A percentile compares a stretch with the other conserved stretches of the same genome.
phyloP scores from a whole-genome alignment of 225 moss, liverwort and hornwort genomes.

The Antitrichia curtipendula region DNA sequence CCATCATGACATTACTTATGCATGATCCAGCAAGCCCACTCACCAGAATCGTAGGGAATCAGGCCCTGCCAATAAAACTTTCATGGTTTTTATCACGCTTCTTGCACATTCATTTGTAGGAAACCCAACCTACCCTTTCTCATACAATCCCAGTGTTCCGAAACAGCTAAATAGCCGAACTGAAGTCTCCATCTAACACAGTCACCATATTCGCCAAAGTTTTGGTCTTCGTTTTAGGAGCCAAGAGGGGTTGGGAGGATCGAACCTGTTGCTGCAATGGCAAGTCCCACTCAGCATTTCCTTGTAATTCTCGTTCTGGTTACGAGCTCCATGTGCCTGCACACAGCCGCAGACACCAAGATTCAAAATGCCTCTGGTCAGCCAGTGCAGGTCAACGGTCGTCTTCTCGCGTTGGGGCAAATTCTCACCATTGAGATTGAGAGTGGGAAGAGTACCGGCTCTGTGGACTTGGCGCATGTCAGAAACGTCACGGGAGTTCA shows the following conservation, averaged over 20 bases:
- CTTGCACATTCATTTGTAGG: background rate
- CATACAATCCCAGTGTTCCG: background rate
- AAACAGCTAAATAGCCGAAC: background rate
- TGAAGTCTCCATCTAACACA: background rate
- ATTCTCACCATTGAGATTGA: background rate
- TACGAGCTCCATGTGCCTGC: background rate
- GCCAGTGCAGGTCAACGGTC: slow-evolving; percentile 1
- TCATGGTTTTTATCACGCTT: background rate
- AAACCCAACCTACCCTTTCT: background rate
- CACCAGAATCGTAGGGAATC: background rate
- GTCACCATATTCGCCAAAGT: background rate
- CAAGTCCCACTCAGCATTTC: background rate
- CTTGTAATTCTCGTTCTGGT: background rate
- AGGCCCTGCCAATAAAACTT: background rate
- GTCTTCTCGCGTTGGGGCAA: background rate
- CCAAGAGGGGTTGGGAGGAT: background rate
- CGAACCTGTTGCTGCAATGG: background rate
- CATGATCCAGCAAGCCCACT: background rate
- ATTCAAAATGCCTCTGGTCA: slow-evolving; percentile 19
- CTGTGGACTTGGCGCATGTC: background rate
- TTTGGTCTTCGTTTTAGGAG: background rate
- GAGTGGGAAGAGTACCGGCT: slow-evolving; percentile 2
- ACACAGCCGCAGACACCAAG: slow-evolving; percentile 8
- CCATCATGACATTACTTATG: background rate
- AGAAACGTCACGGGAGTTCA: slow-evolving; percentile 1